Base-by-base conservation (phyloP, 2,329 filamentous ascomycete genomes). In the Microdochium trichocladiopsis region DNA sequence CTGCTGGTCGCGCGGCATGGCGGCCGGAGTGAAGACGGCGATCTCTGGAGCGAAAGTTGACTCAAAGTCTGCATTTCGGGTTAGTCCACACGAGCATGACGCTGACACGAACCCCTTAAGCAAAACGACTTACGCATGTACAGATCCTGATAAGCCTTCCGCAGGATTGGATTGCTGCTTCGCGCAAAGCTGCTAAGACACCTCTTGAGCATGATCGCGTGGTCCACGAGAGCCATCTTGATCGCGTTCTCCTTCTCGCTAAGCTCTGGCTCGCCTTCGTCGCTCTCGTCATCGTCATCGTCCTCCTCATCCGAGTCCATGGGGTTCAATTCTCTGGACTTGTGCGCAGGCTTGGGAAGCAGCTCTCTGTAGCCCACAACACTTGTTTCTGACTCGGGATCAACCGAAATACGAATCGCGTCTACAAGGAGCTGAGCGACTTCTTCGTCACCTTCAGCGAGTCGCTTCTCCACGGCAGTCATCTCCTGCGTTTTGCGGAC, bases 401-500 rank as follows among this genome's bases (percentile, higher is more conserved):
- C 88, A 24, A 95, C 84, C 6, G 91, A 88, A 52, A 91, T 79
- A 60, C 83, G 81, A 25, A 96, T 75, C 11, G 88, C 86, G 59
- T 94, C 89, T 1, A 90, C 79, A 31, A 96, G 75, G 47, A 84
- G 74, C 43, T 82, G 79, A 16, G 86, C 79, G 45, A 82, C 80
- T 9, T 85, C 80, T 33, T 90, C 83, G 52, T 93, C 88, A 4
- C 87, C 87, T 22, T 89, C 84, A 1, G 77, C 72, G 9, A 93
- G 76, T 49, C 84, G 84, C 66, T 86, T 89, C 66, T 95, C 90
- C 1, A 96, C 74, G 1, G 79, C 70, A 1, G 82, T 76, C 72
- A 97, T 82, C 69, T 97, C 93, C 53, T 89, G 83, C 1, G 93
- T 95, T 74, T 96, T 96, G 54, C 92, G 84, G 60, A 90, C 86